These are phyloP conservation scores for Kwoniella botswanensis DNA, from an alignment of 768 basidiomycete species.

Conservation along the genomic window DNA sequence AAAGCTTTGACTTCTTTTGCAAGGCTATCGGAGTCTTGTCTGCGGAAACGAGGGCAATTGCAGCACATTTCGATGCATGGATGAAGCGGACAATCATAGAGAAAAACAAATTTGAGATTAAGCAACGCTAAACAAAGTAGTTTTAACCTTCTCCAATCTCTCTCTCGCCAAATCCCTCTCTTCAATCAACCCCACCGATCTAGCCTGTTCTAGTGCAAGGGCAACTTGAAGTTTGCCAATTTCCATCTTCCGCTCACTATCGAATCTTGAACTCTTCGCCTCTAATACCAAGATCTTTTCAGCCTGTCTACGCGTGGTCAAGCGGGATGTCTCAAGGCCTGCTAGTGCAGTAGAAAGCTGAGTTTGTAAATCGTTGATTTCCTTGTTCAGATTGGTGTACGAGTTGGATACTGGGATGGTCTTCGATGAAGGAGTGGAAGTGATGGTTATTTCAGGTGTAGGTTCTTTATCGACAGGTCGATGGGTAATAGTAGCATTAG, in stretches of 20 bases:
- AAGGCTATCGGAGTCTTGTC: too few relatives aligned
- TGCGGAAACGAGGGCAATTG: too few relatives aligned
- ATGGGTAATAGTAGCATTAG: constrained; percentile 4
- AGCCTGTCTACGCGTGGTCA: constrained; percentile 25
- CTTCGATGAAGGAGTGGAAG: constrained; percentile 36
- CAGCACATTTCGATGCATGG: too few relatives aligned
- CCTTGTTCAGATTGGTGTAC: constrained; percentile 8
- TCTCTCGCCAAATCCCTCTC: constrained; percentile 47
- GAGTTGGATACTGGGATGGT: constrained; percentile 21
- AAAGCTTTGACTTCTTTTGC: too few relatives aligned
- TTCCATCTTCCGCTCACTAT: constrained; percentile 32
- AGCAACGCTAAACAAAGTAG: constrained; percentile 43
- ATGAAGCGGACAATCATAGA: too few relatives aligned
- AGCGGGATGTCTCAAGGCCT: constrained; percentile 30
- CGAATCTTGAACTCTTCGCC: constrained; percentile 23
- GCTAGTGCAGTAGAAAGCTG: constrained; percentile 42
- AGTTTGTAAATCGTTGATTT: constrained; percentile 38
- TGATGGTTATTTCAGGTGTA: constrained; percentile 42
- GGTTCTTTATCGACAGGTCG: background rate
- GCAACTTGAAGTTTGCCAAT: constrained; percentile 40
- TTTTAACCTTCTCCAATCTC: constrained; percentile 50
- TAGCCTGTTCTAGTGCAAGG: constrained; percentile 43
- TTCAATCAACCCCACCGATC: constrained; percentile 35
- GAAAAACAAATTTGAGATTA: background rate
- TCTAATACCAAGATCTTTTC: constrained; percentile 36